Base-by-base conservation (phyloP, 257 asterid species). In the Fraxinus excelsior region DNA sequence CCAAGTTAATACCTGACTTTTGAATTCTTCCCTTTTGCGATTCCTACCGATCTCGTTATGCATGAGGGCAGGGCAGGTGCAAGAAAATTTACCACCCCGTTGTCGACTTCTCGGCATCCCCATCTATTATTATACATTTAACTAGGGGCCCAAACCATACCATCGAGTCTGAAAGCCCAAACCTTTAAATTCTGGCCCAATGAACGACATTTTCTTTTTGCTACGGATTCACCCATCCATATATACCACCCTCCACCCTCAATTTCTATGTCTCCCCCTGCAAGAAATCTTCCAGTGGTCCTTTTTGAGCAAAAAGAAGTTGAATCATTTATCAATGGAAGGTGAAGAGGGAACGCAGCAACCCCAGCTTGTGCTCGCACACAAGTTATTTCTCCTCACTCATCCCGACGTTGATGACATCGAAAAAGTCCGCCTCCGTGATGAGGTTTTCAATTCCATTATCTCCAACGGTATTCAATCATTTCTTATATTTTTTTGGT, bases 321-420 rank as follows among this genome's bases (percentile, higher is more conserved):
- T 25, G 2, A 11, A 23, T 25, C 67, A 74, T 60, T 72, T 25
- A 53, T 29, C 71, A 31, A 94, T 96, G 98, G 99, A 90, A 77
- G 88, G 81, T 19, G 93, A 89, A 88, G 98, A 91, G 71, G 97
- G 89, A 67, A 83, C 80, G 0, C 98, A 94, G 83, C 93, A 91
- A 72, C 95, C 95, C 29, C 98, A 93, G 86, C 92, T 96, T 2
- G 86, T 90, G 7, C 87, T 96, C 23, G 99, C 98, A 0, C 72
- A 93, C 89, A 91, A 88, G 62, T 85, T 96, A 1, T 93, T 91
- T 83, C 84, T 86, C 18, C 88, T 93, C 70, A 82, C 91, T 14
- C 97, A 93, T 74, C 79, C 90, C 28, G 98, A 93, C 67, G 97
- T 96, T 53, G 94, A 89, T 44, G 98, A 96, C 91, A 90, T 96